These are phyloP conservation scores for Trichoderma citrinoviride DNA, from an alignment of 2,329 filamentous ascomycete genomes.

Conservation along the genomic window DNA sequence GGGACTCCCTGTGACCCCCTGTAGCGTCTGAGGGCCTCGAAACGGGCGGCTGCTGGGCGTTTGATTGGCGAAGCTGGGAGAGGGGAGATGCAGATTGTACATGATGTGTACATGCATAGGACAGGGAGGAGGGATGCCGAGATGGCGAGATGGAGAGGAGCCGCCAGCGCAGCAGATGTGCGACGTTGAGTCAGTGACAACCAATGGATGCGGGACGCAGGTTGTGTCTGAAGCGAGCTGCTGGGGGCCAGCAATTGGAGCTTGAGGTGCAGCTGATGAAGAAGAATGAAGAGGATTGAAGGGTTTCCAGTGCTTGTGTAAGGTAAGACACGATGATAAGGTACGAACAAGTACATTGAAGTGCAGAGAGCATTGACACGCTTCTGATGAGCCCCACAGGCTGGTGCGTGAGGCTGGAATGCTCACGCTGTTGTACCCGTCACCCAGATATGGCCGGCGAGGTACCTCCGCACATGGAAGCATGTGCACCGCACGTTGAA, in stretches of 20 bases:
- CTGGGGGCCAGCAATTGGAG: too few relatives aligned
- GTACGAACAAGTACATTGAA: background rate
- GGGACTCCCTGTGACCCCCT: background rate
- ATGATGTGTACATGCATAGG: background rate
- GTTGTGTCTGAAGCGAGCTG: too few relatives aligned
- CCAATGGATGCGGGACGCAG: too few relatives aligned
- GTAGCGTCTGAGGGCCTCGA: background rate
- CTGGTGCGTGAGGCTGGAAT: background rate
- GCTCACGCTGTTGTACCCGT: background rate
- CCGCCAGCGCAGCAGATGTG: background rate
- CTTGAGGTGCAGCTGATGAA: too few relatives aligned
- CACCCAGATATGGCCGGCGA: too few relatives aligned
- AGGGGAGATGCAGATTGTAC: background rate
- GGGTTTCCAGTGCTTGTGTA: too few relatives aligned
- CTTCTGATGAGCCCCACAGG: background rate
- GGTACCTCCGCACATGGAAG: too few relatives aligned
- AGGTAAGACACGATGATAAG: background rate
- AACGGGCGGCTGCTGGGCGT: conserved; percentile 3
- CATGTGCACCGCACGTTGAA: too few relatives aligned
- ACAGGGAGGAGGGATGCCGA: background rate
- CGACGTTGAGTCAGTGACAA: too few relatives aligned
- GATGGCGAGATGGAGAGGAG: background rate
- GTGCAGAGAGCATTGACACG: conserved; percentile 6
- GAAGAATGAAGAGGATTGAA: too few relatives aligned
- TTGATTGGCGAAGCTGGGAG: conserved; percentile 1